Percentiles rank a stretch among this genome's conserved stretches.
These are phyloP conservation scores for Pholiota molesta DNA, from an alignment of 768 basidiomycete genomes.

Conservation along the genomic window DNA sequence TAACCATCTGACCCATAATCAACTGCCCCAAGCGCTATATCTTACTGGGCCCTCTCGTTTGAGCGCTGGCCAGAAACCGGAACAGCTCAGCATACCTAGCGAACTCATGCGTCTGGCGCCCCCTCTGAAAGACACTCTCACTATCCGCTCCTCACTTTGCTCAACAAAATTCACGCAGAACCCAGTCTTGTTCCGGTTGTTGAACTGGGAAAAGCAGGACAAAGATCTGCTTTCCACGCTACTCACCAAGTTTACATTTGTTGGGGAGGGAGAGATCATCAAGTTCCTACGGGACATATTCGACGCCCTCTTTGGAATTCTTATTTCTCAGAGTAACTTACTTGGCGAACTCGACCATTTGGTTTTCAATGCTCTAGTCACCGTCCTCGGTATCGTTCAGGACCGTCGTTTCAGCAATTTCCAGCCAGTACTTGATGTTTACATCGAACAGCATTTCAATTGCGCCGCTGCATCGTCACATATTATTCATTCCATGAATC, in stretches of 20 bases:
- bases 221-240: slow-evolving; percentile 69
- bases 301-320: slow-evolving; percentile 89
- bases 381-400: slow-evolving; percentile 88
- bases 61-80: slow-evolving; percentile 55
- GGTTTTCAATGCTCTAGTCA: slow-evolving; percentile 90
- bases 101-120: slow-evolving; percentile 69
- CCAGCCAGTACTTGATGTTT: slow-evolving; percentile 90
- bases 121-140: slow-evolving; percentile 75
- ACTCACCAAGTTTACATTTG: slow-evolving; percentile 86
- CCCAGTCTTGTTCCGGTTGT: slow-evolving; percentile 73
- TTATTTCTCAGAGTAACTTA: slow-evolving; percentile 75
- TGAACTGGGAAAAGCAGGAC: slow-evolving; percentile 82
- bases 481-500: slow-evolving; percentile 87
- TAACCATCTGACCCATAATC: slow-evolving; percentile 50
- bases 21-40: slow-evolving; percentile 71
- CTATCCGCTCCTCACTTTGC: slow-evolving; percentile 86
- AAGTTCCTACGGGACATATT: slow-evolving; percentile 92
- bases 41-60: slow-evolving; percentile 68
- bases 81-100: slow-evolving; percentile 57
- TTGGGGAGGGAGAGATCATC: slow-evolving; percentile 92
- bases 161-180: slow-evolving; percentile 95
- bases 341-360: slow-evolving; percentile 79
- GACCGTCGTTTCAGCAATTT: slow-evolving; percentile 96
- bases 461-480: slow-evolving; percentile 80
- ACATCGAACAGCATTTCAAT: slow-evolving; percentile 88